A percentile compares a stretch with the other conserved stretches of the same genome.
These are phyloP conservation scores for Cadophora malorum DNA, from an alignment of 2,329 filamentous ascomycete genomes.

Conservation along the genomic window DNA sequence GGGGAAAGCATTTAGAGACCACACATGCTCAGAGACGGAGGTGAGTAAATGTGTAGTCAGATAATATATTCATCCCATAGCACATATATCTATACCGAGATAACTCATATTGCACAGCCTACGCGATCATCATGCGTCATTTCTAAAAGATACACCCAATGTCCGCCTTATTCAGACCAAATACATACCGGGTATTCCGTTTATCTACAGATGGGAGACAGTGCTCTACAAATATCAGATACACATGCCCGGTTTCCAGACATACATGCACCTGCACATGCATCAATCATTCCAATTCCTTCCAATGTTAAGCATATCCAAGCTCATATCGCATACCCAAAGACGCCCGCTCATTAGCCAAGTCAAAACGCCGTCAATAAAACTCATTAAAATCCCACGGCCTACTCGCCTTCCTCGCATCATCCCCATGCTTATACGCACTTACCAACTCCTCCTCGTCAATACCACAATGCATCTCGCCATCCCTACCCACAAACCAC, in stretches of 20 bases:
- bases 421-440: slow-evolving; percentile 63
- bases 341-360: too few relatives aligned
- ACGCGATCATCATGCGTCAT: slow-evolving; percentile 1
- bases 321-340: too few relatives aligned
- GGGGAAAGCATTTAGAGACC: too few relatives aligned
- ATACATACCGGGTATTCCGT: not conserved
- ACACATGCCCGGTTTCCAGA: too few relatives aligned
- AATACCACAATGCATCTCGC: slow-evolving; percentile 75
- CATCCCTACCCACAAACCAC: slow-evolving; percentile 78
- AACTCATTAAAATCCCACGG: slow-evolving; percentile 43
- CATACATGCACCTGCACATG: not conserved
- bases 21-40: too few relatives aligned
- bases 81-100: not conserved
- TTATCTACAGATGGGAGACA: too few relatives aligned
- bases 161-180: not conserved
- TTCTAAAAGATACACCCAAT: not conserved
- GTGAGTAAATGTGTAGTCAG: too few relatives aligned
- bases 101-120: not conserved
- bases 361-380: slow-evolving; percentile 31
- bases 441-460: slow-evolving; percentile 76
- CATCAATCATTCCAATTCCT: not conserved
- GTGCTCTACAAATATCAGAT: too few relatives aligned
- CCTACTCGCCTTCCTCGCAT: slow-evolving; percentile 42
- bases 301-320: not conserved
- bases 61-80: not conserved